Base-by-base conservation (phyloP, 2,329 filamentous ascomycete species). In the Fusarium temperatum region DNA sequence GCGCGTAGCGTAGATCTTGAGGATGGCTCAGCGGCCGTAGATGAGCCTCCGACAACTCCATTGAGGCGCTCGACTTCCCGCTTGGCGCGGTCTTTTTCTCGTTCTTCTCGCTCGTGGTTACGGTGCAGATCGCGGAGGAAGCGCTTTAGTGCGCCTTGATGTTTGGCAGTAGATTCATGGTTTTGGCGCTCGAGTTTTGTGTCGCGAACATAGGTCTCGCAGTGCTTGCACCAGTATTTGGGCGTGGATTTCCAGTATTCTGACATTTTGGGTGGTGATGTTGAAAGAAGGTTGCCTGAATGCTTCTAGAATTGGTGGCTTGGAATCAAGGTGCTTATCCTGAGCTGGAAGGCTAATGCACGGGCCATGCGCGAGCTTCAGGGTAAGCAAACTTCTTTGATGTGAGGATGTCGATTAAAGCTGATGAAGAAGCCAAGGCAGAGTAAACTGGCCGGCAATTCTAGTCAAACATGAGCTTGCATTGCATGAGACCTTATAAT, bases 231-330 rank as follows among this genome's bases (percentile, higher is more conserved):
- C 95, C 95, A 98, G 85, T 97, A 97, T 81, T 93, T 96, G 11
- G 95, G 95, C 82, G 95, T 98, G 26, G 96, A 98, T 82, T 98
- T 98, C 96, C 96, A 98, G 85, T 98, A 97, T 87, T 98, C 96
- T 1, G 96, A 92, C 96, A 99, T 98, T 63, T 62, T 70, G 63
- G 44, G 5, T 44, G 44, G 26, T 53, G 64, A 18, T 70, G 64
- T 22, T 36, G 55, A 35, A 47, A 38, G 32, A 36, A 53, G 36
- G 30, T 41, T 56, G 60, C 50, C 55, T 66, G 39, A 20, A 41
- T 22, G 41, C 10, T 53, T 39, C 26, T 48, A 45, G 66, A 64
- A 58, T 64, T 51, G 56, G 32, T 18, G 51, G 54, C 54, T 48
- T 24, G 53, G 35, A 45, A 38, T 26, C 50, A 36, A 26, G 22